Base-by-base conservation (phyloP, 345 rosid genomes). In the Luvunga scandens region DNA sequence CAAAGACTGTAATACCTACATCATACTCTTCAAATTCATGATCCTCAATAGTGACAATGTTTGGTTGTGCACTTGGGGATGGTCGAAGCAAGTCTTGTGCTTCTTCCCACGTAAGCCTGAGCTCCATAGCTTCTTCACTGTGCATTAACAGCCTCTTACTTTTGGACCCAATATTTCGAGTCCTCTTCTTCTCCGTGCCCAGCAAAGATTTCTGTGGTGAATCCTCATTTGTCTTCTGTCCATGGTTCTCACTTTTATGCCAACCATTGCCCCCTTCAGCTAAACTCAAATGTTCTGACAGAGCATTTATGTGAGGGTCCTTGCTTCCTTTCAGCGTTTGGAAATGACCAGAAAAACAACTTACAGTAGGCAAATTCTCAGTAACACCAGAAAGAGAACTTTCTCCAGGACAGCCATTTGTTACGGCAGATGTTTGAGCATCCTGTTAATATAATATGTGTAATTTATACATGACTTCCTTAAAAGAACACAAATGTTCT, bases 11-110 rank as follows among this genome's bases (percentile, higher is more conserved):
- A 28, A 69, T 57, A 86, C 89, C 76, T 87, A 92, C 98, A 81
- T 95, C 94, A 84, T 88, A 95, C 84, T 93, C 98, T 86, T 95
- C 98, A 81, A 95, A 88, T 77, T 95, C 95, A 82, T 87, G 85
- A 76, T 87, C 98, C 75, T 93, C 98, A 60, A 93, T 85, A 31
- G 89, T 80, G 60, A 89, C 85, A 34, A 91, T 75, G 78, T 69
- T 87, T 75, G 95, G 90, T 72, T 77, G 88, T 75, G 79, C 86
- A 85, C 72, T 80, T 62, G 95, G 93, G 39, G 95, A 84, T 69
- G 98, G 97, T 73, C 94, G 93, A 85, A 95, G 88, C 88, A 95
- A 81, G 62, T 90, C 95, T 75, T 95, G 95, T 76, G 98, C 89
- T 91, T 95, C 98, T 75, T 93, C 92, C 98, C 98, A 95, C 38